Evolutionary conservation across 208 protist species (phyloP).

Genomic region (Entamoeba histolytica): DNA sequence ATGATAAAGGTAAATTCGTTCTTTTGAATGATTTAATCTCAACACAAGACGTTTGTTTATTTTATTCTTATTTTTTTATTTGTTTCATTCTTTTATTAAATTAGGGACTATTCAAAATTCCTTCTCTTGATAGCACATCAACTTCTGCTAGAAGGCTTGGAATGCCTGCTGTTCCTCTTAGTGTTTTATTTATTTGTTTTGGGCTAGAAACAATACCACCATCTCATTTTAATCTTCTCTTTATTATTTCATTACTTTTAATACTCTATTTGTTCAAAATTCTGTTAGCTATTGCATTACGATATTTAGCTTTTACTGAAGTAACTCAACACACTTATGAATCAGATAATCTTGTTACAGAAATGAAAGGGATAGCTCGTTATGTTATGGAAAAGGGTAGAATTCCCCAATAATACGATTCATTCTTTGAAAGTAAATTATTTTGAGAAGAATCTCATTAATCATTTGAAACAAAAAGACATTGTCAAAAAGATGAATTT

Average conservation of each 20-base stretch:
- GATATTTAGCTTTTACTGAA: neutral
- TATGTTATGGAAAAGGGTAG: neutral
- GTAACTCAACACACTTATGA: neutral
- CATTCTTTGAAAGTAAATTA: too few relatives aligned
- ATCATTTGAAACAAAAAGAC: too few relatives aligned
- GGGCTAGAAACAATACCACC: neutral
- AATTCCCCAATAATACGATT: neutral
- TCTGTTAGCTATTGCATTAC: neutral
- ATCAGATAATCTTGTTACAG: neutral
- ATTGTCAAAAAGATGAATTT: too few relatives aligned
- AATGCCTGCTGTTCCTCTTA: neutral
- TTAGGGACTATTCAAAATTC: neutral
- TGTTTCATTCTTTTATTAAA: too few relatives aligned
- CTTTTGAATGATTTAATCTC: neutral
- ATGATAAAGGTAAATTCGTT: neutral
- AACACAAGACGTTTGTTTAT: neutral
- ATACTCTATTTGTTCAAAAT: neutral
- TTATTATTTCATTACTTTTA: neutral
- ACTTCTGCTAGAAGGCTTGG: neutral
- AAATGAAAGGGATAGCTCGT: neutral
- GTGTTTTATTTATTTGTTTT: neutral
- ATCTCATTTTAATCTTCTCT: neutral
- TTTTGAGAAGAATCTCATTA: too few relatives aligned
- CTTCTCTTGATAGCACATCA: neutral
- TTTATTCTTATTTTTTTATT: neutral